Conservation (phyloP, 2,329 filamentous ascomycete genomes). For the Ophiocordyceps camponoti-leonardi region DNA sequence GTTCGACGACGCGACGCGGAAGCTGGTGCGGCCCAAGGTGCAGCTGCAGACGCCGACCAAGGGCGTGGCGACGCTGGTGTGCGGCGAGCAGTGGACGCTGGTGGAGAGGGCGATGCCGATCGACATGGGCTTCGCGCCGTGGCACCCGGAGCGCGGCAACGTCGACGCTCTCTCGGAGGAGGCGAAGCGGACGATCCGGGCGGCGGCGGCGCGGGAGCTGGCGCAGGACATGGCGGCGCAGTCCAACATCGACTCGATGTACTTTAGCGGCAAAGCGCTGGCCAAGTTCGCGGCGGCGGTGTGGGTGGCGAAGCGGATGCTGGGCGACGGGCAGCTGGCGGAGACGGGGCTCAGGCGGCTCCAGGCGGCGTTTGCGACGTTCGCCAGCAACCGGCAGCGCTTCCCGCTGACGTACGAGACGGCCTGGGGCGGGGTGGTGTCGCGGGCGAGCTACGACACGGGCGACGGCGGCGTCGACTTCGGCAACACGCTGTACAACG, state of each 20-base stretch:
- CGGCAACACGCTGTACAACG: slow-evolving; percentile 75
- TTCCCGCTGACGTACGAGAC: slow-evolving; percentile 48
- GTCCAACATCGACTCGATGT: slow-evolving; percentile 70
- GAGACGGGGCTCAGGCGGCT: slow-evolving; percentile 41
- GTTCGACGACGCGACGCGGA: slow-evolving; percentile 42
- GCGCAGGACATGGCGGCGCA: slow-evolving; percentile 58
- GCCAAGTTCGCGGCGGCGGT: slow-evolving; percentile 60
- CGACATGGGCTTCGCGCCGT: slow-evolving; percentile 63
- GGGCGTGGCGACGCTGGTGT: slow-evolving; percentile 56
- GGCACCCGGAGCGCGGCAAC: slow-evolving; percentile 38
- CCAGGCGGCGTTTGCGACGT: slow-evolving; percentile 48
- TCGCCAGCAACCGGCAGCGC: slow-evolving; percentile 49
- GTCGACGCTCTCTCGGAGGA: slow-evolving; percentile 28
- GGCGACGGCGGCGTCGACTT: slow-evolving; percentile 62
- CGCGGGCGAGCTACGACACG: slow-evolving; percentile 52
- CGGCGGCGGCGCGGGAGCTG: slow-evolving; percentile 54
- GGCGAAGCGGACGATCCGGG: slow-evolving; percentile 41
- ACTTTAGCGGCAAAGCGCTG: slow-evolving; percentile 75
- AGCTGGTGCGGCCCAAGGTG: slow-evolving; percentile 30
- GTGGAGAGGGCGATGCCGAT: slow-evolving; percentile 55
- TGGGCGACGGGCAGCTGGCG: slow-evolving; percentile 39
- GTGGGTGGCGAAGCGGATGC: slow-evolving; percentile 46
- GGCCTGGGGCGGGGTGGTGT: slow-evolving; percentile 68
- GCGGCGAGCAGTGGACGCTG: slow-evolving; percentile 63
- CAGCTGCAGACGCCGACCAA: slow-evolving; percentile 71